Conservation (phyloP, 208 protist species). For the Crithidia mellificae region DNA sequence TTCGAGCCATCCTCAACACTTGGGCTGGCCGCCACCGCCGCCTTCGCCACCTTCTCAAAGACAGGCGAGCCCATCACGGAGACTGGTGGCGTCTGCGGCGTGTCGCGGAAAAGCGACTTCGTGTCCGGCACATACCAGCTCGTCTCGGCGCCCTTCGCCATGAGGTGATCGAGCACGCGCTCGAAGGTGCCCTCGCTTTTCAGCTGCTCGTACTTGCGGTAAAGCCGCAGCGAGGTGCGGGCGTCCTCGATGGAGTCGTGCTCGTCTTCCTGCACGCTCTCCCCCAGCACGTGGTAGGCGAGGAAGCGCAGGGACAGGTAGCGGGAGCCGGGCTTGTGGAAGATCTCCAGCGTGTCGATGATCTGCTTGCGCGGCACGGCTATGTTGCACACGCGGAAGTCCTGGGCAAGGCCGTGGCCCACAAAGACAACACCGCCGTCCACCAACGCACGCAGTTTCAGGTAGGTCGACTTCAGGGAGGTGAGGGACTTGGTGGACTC, state of each 20-base stretch:
- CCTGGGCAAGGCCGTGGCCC: conserved; percentile 95
- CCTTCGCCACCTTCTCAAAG: conserved; percentile 33
- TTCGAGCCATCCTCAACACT: conserved; percentile 11
- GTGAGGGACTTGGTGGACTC: conserved; percentile 92
- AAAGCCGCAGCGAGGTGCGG: conserved; percentile 90
- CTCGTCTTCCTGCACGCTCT: conserved; percentile 94
- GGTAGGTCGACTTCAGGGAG: conserved; percentile 93
- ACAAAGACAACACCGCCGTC: conserved; percentile 94
- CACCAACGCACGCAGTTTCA: conserved; percentile 93
- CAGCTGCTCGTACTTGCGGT: conserved; percentile 85
- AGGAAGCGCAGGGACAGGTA: conserved; percentile 95
- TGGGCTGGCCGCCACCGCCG: neutral
- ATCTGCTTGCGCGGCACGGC: conserved; percentile 94
- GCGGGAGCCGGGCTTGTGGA: conserved; percentile 82
- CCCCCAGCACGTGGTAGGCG: conserved; percentile 91
- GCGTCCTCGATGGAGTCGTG: conserved; percentile 97
- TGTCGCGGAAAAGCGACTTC: conserved; percentile 51
- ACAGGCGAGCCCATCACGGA: conserved; percentile 61
- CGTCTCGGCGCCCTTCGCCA: conserved; percentile 85
- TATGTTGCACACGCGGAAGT: conserved; percentile 97
- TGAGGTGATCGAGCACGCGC: conserved; percentile 73
- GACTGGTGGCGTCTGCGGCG: conserved; percentile 39
- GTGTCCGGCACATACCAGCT: conserved; percentile 91
- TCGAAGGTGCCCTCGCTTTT: conserved; percentile 79
- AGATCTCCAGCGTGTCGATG: conserved; percentile 97